These are phyloP conservation scores for Kluyveromyces marxianus DNA, from an alignment of 1,139 yeast genomes.

Conservation along the genomic window DNA sequence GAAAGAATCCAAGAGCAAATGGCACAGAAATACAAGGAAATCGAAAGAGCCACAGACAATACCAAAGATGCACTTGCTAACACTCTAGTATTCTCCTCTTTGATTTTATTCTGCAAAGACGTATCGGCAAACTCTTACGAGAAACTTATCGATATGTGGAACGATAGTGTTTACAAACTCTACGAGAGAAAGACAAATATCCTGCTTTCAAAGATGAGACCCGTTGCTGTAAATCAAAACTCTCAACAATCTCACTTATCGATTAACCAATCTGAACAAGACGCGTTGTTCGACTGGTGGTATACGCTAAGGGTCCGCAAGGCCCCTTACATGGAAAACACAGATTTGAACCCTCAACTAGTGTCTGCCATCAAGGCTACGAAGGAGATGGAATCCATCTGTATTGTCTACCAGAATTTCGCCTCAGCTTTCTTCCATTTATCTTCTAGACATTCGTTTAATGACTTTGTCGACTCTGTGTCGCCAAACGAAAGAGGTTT, in stretches of 20 bases:
- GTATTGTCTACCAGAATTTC: slow-evolving; percentile 60
- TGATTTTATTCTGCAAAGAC: slow-evolving; percentile 60
- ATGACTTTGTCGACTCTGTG: slow-evolving; percentile 38
- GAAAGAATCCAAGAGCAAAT: slow-evolving; percentile 42
- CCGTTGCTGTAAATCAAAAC: neutral
- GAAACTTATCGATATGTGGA: slow-evolving; percentile 33
- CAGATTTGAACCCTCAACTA: slow-evolving; percentile 11
- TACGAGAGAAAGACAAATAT: slow-evolving; percentile 19
- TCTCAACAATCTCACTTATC: slow-evolving; percentile 2
- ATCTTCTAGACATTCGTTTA: slow-evolving; percentile 41
- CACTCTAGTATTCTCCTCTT: slow-evolving; percentile 50
- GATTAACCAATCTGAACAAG: slow-evolving; percentile 1
- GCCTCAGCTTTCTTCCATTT: slow-evolving; percentile 60
- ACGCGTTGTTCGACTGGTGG: slow-evolving; percentile 17
- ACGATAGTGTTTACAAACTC: slow-evolving; percentile 14
- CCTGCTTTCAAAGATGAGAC: slow-evolving; percentile 11
- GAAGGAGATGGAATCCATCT: slow-evolving; percentile 33
- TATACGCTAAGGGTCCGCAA: slow-evolving; percentile 14
- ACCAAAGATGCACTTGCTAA: slow-evolving; percentile 34
- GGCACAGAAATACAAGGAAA: slow-evolving; percentile 36
- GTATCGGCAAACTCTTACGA: slow-evolving; percentile 39
- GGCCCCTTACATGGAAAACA: slow-evolving; percentile 9
- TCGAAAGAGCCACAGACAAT: slow-evolving; percentile 27
- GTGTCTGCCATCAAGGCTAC: slow-evolving; percentile 22
- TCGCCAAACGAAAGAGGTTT: slow-evolving; percentile 35